phyloP scores from a whole-genome alignment of 495 filamentous ascomycete genomes.

The Neurospora terricola region DNA sequence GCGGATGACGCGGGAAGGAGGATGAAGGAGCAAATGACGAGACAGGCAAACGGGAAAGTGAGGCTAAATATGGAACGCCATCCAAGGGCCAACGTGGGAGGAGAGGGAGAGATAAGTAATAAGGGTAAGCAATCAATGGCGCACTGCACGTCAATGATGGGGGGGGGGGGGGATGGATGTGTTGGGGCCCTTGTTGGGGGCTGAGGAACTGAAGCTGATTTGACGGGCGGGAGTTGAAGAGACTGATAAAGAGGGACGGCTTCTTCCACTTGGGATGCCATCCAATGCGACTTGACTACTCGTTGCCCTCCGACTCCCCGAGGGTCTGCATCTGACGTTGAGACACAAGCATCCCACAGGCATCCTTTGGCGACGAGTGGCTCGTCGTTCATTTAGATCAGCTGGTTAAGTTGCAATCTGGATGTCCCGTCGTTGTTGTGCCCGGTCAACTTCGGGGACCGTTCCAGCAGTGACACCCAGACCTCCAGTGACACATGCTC shows the following conservation, averaged over 20 bases:
- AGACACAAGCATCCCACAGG: background rate
- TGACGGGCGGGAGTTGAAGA: background rate
- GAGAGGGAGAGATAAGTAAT: background rate
- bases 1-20: background rate
- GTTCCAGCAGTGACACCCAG: background rate
- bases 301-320: background rate
- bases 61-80: background rate
- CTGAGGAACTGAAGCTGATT: background rate
- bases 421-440: background rate
- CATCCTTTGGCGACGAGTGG: background rate
- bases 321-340: background rate
- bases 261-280: background rate
- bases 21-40: background rate
- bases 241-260: background rate
- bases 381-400: background rate
- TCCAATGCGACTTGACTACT: background rate
- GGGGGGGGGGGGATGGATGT: too few species aligned
- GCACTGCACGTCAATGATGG: background rate
- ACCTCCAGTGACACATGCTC: background rate
- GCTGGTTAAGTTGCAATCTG: background rate
- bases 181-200: background rate
- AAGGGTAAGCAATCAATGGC: background rate
- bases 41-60: background rate
- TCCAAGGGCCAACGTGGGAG: background rate
- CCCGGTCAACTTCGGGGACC: background rate